Evolutionary conservation across 2,329 filamentous ascomycete species (phyloP), one percentile per base, ranked within the genome.

Genomic region (Aspergillus persii): DNA sequence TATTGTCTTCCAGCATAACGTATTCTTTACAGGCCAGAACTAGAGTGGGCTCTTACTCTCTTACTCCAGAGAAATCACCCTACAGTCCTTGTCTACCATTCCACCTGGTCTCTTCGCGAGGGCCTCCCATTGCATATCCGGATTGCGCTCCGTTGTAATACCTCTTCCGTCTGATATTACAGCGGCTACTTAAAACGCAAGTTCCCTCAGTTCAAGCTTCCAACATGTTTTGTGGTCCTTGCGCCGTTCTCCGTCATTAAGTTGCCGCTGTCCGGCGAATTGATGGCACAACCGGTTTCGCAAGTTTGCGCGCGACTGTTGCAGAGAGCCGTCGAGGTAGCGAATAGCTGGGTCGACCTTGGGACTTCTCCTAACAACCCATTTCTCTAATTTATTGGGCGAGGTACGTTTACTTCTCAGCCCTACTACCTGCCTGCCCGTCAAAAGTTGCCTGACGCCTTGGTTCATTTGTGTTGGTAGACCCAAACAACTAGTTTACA

Each of bases 241-340:
- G 56, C 59, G 50, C 56, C 54, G 53, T 54, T 60, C 57, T 58
- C 59, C 44, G 61, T 65, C 58, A 56, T 62, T 66, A 64, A 64
- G 29, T 64, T 66, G 63, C 63, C 63, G 60, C 59, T 61, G 53
- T 52, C 58, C 61, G 64, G 64, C 63, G 61, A 57, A 63, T 65
- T 65, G 56, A 66, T 67, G 64, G 61, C 61, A 61, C 55, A 61
- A 59, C 54, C 55, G 47, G 48, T 61, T 62, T 61, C 50, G 50
- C 54, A 64, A 63, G 57, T 54, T 64, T 58, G 53, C 53, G 56
- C 54, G 52, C 57, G 39, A 60, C 50, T 58, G 59, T 59, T 61
- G 58, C 53, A 60, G 49, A 63, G 55, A 54, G 52, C 50, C 55
- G 53, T 56, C 56, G 48, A 58, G 44, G 41, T 56, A 60, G 55